A percentile compares a stretch with the other conserved stretches of the same genome.
Conservation (phyloP, 2,329 filamentous ascomycete species). For the Neurospora sp. region DNA sequence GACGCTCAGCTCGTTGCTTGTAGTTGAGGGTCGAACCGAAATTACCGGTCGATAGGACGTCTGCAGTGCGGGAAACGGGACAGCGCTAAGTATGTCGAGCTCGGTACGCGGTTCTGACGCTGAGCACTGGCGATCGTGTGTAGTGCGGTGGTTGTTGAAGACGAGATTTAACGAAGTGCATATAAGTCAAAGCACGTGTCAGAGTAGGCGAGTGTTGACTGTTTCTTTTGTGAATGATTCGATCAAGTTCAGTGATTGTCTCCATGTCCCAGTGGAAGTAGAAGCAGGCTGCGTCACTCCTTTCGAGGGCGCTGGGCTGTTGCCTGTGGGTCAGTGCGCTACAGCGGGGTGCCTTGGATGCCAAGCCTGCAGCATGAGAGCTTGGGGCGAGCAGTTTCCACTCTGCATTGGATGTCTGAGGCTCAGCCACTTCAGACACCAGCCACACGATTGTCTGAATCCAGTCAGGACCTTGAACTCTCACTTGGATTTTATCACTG, state of each 20-base stretch:
- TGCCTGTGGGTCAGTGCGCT: background rate
- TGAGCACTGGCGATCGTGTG: background rate
- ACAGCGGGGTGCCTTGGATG: background rate
- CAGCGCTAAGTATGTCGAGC: background rate
- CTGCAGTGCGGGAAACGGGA: background rate
- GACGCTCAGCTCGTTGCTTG: background rate
- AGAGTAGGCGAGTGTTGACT: background rate
- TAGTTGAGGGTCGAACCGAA: background rate
- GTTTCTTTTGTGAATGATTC: background rate
- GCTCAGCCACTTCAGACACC: background rate
- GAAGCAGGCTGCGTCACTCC: background rate
- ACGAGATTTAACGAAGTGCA: background rate
- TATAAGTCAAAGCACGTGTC: background rate
- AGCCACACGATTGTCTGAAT: background rate
- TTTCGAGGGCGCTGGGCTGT: background rate
- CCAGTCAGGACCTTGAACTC: background rate
- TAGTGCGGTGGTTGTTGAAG: background rate
- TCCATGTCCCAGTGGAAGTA: background rate
- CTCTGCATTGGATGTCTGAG: background rate
- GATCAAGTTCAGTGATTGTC: background rate
- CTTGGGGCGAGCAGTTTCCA: background rate
- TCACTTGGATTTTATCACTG: background rate
- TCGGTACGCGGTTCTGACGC: background rate
- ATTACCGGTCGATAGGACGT: background rate
- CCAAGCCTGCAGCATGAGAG: background rate